These are phyloP conservation scores for Colletotrichum ledebouriae DNA, from an alignment of 2,329 filamentous ascomycete species.

Conservation along the genomic window DNA sequence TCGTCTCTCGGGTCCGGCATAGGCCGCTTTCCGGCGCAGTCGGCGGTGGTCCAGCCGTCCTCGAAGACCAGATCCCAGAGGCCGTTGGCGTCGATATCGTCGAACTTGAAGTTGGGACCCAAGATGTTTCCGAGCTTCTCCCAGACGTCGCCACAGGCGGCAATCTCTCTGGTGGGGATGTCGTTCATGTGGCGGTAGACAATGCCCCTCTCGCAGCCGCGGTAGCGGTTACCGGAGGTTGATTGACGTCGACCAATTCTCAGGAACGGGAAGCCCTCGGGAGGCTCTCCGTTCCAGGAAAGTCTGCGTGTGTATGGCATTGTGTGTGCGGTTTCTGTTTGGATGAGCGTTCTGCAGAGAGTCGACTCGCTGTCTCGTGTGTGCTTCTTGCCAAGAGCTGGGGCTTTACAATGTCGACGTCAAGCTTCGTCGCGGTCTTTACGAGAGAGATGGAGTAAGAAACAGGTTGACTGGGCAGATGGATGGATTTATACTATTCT, in stretches of 20 bases:
- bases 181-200: background rate
- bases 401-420: too few relatives aligned
- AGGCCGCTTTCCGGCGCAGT: background rate
- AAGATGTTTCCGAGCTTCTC: constrained; percentile 5
- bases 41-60: constrained; percentile 8
- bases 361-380: too few relatives aligned
- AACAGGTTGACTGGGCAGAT: too few relatives aligned
- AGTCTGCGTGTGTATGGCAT: background rate
- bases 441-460: too few relatives aligned
- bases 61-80: constrained; percentile 19
- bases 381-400: too few relatives aligned
- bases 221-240: background rate
- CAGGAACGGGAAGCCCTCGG: background rate
- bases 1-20: background rate
- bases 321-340: background rate
- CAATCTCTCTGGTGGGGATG: background rate
- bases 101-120: constrained; percentile 3
- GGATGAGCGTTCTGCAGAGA: background rate
- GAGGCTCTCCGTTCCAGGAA: constrained; percentile 2
- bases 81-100: background rate
- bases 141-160: constrained; percentile 12
- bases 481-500: too few relatives aligned
- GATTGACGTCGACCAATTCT: background rate
- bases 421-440: too few relatives aligned
- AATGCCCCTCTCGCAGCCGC: background rate